Evolutionary conservation across 345 rosid species (phyloP).

Genomic region (Cardiospermum halicacabum): DNA sequence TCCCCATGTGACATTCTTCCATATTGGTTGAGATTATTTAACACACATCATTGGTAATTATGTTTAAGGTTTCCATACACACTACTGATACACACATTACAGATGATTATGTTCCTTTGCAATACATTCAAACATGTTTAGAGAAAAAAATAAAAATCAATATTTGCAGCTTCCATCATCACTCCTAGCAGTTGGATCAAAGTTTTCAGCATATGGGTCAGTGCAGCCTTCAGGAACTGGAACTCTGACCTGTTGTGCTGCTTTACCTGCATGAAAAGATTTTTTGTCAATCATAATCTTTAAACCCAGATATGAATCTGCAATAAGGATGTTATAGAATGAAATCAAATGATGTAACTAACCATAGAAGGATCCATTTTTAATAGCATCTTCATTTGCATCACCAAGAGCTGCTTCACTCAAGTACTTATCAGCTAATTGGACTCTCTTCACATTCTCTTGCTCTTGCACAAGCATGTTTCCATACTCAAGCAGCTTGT

Average conservation of each 20-base stretch:
- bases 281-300: slow-evolving; percentile 6
- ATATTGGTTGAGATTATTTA: background rate
- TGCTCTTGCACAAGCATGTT: slow-evolving; percentile 52
- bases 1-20: slow-evolving; percentile 1
- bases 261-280: slow-evolving; percentile 38
- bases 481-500: slow-evolving; percentile 43
- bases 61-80: background rate
- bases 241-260: slow-evolving; percentile 38
- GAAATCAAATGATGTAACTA: slow-evolving; percentile 23
- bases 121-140: background rate
- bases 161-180: slow-evolving; percentile 40
- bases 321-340: slow-evolving; percentile 8
- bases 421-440: slow-evolving; percentile 43
- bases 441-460: slow-evolving; percentile 56
- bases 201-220: slow-evolving; percentile 35
- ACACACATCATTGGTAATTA: background rate
- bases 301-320: slow-evolving; percentile 11
- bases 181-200: slow-evolving; percentile 45
- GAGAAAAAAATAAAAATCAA: slow-evolving; percentile 4
- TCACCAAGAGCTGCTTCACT: slow-evolving; percentile 57
- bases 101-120: background rate
- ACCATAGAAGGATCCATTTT: slow-evolving; percentile 36
- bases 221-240: slow-evolving; percentile 46
- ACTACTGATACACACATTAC: background rate
- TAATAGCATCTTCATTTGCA: slow-evolving; percentile 38